Percentiles rank a stretch among this genome's conserved stretches.
Evolutionary conservation across 805 yeast genomes (phyloP).

Genomic region (Candida succiphila): DNA sequence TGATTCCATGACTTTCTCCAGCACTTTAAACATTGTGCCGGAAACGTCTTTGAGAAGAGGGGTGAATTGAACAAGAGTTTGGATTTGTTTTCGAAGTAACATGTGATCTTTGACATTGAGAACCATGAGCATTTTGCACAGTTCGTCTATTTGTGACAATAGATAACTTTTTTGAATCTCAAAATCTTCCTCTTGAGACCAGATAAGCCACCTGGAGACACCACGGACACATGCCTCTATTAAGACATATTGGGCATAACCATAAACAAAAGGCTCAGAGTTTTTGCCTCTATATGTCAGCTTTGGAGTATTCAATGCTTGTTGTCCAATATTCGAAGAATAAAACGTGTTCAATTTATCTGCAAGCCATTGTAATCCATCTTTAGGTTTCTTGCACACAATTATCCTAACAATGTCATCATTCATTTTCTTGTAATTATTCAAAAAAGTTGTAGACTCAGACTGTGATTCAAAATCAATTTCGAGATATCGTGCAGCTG

Average conservation of each 20-base stretch:
- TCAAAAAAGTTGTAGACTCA: constrained; percentile 67
- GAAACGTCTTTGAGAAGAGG: constrained; percentile 76
- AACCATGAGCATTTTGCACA: constrained; percentile 67
- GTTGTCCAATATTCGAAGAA: constrained; percentile 55
- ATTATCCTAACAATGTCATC: constrained; percentile 88
- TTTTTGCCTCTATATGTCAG: constrained; percentile 46
- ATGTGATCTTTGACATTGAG: constrained; percentile 75
- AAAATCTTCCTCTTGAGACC: constrained; percentile 60
- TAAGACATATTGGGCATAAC: constrained; percentile 73
- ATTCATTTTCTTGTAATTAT: constrained; percentile 71
- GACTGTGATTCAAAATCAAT: constrained; percentile 83
- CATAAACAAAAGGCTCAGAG: constrained; percentile 61
- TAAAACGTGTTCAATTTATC: constrained; percentile 64
- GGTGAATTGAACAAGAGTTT: constrained; percentile 88
- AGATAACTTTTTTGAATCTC: constrained; percentile 43
- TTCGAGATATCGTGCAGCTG: constrained; percentile 59
- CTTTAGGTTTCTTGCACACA: constrained; percentile 77
- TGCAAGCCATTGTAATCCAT: constrained; percentile 76
- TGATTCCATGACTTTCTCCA: constrained; percentile 78
- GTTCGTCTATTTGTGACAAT: constrained; percentile 47
- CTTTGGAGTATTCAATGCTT: constrained; percentile 44
- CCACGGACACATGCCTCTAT: constrained; percentile 90
- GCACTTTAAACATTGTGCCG: constrained; percentile 65
- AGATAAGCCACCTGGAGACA: constrained; percentile 88
- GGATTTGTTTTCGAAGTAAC: constrained; percentile 74